Evolutionary conservation across 2,329 filamentous ascomycete genomes (phyloP).

Genomic region (Exutisphaerella laricina): DNA sequence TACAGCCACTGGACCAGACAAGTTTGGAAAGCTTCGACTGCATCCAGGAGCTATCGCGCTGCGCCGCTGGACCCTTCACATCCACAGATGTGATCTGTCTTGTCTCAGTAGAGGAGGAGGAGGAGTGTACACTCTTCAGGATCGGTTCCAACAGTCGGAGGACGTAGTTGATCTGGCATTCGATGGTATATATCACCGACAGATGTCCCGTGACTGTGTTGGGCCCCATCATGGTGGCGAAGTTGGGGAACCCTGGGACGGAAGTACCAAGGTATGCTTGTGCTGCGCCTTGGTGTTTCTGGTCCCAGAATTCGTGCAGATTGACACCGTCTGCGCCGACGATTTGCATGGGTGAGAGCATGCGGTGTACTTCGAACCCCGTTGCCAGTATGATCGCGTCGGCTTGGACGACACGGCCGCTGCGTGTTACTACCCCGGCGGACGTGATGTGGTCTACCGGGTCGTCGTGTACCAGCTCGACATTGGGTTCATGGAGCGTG

Average conservation of each 20-base stretch:
- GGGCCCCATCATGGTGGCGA: slow-evolving; percentile 40
- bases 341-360: slow-evolving; percentile 46
- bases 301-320: slow-evolving; percentile 39
- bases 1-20: slow-evolving; percentile 49
- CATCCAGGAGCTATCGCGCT: slow-evolving; percentile 35
- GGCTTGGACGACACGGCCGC: slow-evolving; percentile 37
- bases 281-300: slow-evolving; percentile 29
- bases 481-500: slow-evolving; percentile 40
- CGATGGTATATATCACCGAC: slow-evolving; percentile 47
- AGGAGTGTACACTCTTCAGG: slow-evolving; percentile 31
- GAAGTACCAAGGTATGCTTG: slow-evolving; percentile 49
- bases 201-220: slow-evolving; percentile 47
- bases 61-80: slow-evolving; percentile 36
- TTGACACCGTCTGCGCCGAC: slow-evolving; percentile 38
- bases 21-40: slow-evolving; percentile 40
- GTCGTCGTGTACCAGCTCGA: slow-evolving; percentile 40
- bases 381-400: slow-evolving; percentile 47
- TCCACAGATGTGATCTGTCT: slow-evolving; percentile 30
- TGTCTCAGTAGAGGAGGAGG: slow-evolving; percentile 25
- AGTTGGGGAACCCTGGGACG: slow-evolving; percentile 44
- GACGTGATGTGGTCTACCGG: slow-evolving; percentile 38
- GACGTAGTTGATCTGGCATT: slow-evolving; percentile 49
- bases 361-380: slow-evolving; percentile 46
- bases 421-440: slow-evolving; percentile 36
- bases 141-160: slow-evolving; percentile 41